Evolutionary conservation across 306 rosid species (phyloP), one percentile per base, ranked within the genome.

Genomic region (Bauhinia variegata): DNA sequence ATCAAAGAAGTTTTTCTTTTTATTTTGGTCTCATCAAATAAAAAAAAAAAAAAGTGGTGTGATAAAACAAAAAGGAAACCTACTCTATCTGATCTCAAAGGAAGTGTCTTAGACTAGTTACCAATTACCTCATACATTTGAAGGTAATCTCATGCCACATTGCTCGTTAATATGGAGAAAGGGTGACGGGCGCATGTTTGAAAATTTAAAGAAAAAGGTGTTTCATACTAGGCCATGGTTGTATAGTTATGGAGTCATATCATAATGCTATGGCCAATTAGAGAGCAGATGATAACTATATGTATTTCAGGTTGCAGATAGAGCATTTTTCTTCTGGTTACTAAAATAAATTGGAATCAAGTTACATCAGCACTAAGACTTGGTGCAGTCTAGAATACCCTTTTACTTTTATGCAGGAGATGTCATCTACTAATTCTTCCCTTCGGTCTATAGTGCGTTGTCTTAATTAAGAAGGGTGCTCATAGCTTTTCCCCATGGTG

Each of bases 391-490:
- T 36, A 36, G 41, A 36, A 36, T 4, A 64, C 60, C 71, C 70
- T 59, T 74, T 73, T 16, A 63, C 70, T 59, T 74, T 73, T 16
- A 63, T 79, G 74, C 74, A 42, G 66, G 50, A 43, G 50, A 72
- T 41, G 8, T 16, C 47, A 19, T 50, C 63, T 42, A 68, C 52
- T 17, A 15, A 19, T 39, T 13, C 23, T 50, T 64, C 38, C 39
- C 33, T 18, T 52, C 7, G 17, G 70, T 53, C 50, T 62, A 17
- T 44, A 63, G 41, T 9, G 7, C 9, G 8, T 36, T 5, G 1
- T 23, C 28, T 23, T 23, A 23, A 23, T 23, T 23, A 23, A 23
- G 28, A 23, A 23, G 28, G 28, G 28, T 23, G 28, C 28, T 23
- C 2, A 23, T 23, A 23, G 28, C 28, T 23, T 23, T 23, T 23